Evolutionary conservation across 495 filamentous ascomycete species (phyloP).

Genomic region (Daldinia decipiens): DNA sequence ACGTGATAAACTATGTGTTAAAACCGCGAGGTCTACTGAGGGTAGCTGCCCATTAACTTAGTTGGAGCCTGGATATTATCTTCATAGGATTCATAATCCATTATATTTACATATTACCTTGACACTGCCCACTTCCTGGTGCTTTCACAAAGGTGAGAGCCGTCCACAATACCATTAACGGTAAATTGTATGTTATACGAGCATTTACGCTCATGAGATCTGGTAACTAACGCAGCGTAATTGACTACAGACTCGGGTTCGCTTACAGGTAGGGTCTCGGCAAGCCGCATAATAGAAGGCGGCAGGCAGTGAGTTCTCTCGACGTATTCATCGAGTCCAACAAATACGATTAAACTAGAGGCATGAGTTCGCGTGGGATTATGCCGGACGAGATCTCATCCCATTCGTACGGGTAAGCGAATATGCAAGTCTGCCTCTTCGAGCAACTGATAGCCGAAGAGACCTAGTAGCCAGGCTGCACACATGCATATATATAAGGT

Average conservation of each 20-base stretch:
- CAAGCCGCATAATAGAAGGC: constrained; percentile 25
- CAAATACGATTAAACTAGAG: constrained; percentile 13
- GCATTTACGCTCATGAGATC: neutral
- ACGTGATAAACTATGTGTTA: constrained; percentile 20
- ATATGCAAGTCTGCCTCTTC: constrained; percentile 20
- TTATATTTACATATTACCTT: neutral
- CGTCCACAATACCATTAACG: neutral
- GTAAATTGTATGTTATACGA: neutral
- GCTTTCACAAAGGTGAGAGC: neutral
- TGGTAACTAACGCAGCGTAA: neutral
- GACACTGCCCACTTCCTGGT: neutral
- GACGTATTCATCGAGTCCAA: constrained; percentile 4
- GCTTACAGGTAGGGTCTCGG: constrained; percentile 21
- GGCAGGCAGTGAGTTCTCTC: constrained; percentile 3
- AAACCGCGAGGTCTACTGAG: constrained; percentile 19
- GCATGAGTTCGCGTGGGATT: constrained; percentile 3
- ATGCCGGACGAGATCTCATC: constrained; percentile 13
- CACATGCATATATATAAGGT: constrained; percentile 6
- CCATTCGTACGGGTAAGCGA: constrained; percentile 34
- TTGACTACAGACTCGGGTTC: constrained; percentile 7
- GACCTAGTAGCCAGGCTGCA: neutral
- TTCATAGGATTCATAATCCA: constrained; percentile 10
- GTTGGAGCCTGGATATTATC: constrained; percentile 3
- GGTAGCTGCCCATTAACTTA: neutral
- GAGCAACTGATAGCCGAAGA: constrained; percentile 17